A percentile compares a stretch with the other conserved stretches of the same genome.
These are phyloP conservation scores for Alternaria burnsii DNA, from an alignment of 2,329 filamentous ascomycete genomes.

Conservation along the genomic window DNA sequence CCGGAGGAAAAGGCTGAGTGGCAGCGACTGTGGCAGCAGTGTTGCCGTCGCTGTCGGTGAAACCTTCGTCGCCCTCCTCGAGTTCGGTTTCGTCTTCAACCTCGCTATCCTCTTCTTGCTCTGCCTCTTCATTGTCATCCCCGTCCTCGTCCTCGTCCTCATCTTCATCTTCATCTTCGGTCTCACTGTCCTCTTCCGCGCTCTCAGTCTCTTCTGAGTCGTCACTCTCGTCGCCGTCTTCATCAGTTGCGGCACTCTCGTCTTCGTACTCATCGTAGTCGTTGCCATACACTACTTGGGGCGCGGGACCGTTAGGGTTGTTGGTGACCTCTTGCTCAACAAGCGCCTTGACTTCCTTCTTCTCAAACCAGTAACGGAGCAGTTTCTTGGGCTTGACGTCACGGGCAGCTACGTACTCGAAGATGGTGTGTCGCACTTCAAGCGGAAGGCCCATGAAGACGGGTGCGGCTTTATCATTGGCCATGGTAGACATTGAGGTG, in stretches of 20 bases:
- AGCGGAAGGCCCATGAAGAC: conserved; percentile 39
- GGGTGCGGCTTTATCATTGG: conserved; percentile 8
- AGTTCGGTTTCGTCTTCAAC: background rate
- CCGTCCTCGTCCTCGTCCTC: conserved; percentile 13
- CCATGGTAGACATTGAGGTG: conserved; percentile 8
- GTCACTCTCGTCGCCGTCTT: conserved; percentile 21
- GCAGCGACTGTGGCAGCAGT: conserved; percentile 5
- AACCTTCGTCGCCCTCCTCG: conserved; percentile 11
- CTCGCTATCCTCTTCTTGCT: background rate
- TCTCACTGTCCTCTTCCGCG: conserved; percentile 13
- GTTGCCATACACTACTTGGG: conserved; percentile 18
- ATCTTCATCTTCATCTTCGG: conserved; percentile 6
- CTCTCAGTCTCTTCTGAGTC: conserved; percentile 17
- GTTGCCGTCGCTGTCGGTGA: conserved; percentile 10
- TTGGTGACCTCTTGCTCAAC: conserved; percentile 19
- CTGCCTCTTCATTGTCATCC: conserved; percentile 11
- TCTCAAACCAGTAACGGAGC: conserved; percentile 49
- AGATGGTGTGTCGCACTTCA: conserved; percentile 46
- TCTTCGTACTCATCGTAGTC: conserved; percentile 17
- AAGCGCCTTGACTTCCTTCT: conserved; percentile 35
- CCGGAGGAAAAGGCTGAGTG: conserved; percentile 12
- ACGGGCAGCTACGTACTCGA: conserved; percentile 28
- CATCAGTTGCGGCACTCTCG: conserved; percentile 17
- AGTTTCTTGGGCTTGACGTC: conserved; percentile 33
- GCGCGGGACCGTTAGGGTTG: conserved; percentile 20